Percentiles rank a stretch among this genome's conserved stretches.
Conservation (phyloP, 2,329 filamentous ascomycete genomes). For the Bipolaris cookei region DNA sequence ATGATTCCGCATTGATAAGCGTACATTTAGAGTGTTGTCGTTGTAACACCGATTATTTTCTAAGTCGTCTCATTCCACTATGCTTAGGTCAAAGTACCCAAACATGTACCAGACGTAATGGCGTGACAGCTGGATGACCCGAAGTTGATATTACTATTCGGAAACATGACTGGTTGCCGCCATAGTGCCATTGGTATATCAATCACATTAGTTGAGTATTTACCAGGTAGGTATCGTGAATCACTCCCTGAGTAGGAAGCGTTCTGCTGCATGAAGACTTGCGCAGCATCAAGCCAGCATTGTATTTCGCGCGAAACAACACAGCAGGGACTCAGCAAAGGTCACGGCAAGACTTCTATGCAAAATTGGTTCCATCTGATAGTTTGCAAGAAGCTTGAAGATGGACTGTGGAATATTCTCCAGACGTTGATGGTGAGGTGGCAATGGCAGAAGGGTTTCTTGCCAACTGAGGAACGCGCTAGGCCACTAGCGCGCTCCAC, state of each 20-base stretch:
- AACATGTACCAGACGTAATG: background rate
- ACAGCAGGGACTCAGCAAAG: no score
- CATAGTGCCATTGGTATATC: background rate
- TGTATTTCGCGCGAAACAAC: background rate
- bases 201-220: background rate
- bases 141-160: background rate
- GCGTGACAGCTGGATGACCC: background rate
- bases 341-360: background rate
- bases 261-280: background rate
- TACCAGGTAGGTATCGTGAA: background rate
- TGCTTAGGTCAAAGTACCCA: background rate
- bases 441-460: background rate
- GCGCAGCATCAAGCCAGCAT: background rate
- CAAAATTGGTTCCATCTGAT: background rate
- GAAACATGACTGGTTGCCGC: background rate
- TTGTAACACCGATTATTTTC: background rate
- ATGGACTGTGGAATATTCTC: background rate
- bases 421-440: background rate
- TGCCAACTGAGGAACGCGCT: conserved; percentile 1
- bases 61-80: background rate
- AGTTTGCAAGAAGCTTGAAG: background rate
- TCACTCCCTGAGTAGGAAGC: background rate
- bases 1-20: background rate
- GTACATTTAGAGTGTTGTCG: no score
- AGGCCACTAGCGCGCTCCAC: conserved; percentile 11